phyloP scores from a whole-genome alignment of 1,284 basidiomycete species.

The Ustilago cynodontis region DNA sequence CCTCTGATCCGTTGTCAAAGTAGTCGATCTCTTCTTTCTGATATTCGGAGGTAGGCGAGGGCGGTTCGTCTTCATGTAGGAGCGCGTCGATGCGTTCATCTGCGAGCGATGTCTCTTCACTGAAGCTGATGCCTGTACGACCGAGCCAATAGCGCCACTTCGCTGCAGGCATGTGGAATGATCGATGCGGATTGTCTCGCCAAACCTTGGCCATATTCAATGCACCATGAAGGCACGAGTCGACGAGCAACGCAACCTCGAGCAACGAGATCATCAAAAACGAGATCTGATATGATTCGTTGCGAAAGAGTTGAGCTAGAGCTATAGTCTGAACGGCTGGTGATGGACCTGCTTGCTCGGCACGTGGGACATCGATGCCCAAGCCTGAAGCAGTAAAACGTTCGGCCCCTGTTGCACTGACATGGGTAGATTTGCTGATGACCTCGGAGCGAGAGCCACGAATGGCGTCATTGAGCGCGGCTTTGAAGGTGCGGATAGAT shows the following conservation, averaged over 20 bases:
- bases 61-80: slow-evolving; percentile 36
- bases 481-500: slow-evolving; percentile 37
- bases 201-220: slow-evolving; percentile 22
- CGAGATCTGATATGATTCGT: slow-evolving; percentile 53
- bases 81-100: slow-evolving; percentile 36
- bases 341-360: neutral
- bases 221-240: slow-evolving; percentile 30
- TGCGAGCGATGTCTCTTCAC: slow-evolving; percentile 15
- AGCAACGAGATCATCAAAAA: slow-evolving; percentile 58
- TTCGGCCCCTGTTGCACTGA: neutral
- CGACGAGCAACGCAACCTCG: slow-evolving; percentile 53
- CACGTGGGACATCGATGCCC: neutral
- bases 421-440: slow-evolving; percentile 1
- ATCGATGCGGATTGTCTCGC: slow-evolving; percentile 12
- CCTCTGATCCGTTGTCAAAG: slow-evolving; percentile 26
- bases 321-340: neutral
- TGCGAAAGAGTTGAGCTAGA: slow-evolving; percentile 37
- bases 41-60: slow-evolving; percentile 2
- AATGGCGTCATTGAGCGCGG: slow-evolving; percentile 28
- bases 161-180: slow-evolving; percentile 28
- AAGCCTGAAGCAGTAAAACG: neutral
- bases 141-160: slow-evolving; percentile 50
- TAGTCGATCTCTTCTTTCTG: slow-evolving; percentile 23
- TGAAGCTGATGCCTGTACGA: slow-evolving; percentile 2
- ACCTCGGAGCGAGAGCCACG: slow-evolving; percentile 18